These are phyloP conservation scores for Oryza australiensis DNA, from an alignment of 176 grass and related monocot genomes.

Conservation along the genomic window DNA sequence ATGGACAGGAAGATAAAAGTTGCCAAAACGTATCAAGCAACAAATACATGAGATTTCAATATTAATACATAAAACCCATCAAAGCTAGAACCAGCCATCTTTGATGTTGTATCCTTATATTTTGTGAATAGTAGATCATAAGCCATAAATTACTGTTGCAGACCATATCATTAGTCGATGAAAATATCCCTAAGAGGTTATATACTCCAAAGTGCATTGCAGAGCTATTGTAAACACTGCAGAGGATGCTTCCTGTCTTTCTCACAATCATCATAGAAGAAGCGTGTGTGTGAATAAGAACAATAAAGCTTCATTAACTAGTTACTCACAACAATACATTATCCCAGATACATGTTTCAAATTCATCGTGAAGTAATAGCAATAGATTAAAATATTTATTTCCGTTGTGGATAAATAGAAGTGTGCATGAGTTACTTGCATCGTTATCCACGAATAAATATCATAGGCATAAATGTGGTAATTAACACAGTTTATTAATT, in stretches of 20 bases:
- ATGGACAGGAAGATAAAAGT: slow-evolving; percentile 8
- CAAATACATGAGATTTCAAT: slow-evolving; percentile 21
- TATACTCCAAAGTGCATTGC: not conserved
- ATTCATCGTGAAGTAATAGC: not conserved
- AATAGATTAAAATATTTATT: not conserved
- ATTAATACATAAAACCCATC: not conserved
- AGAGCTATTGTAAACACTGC: not conserved
- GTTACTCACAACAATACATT: not conserved
- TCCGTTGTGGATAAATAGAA: not conserved
- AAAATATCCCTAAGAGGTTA: not conserved
- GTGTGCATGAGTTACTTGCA: slow-evolving; percentile 4
- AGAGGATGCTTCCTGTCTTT: not conserved
- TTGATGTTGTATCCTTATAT: not conserved
- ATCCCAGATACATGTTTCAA: slow-evolving; percentile 13
- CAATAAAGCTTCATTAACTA: not conserved
- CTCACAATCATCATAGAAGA: not conserved
- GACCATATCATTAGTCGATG: not conserved
- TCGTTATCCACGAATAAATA: slow-evolving; percentile 11
- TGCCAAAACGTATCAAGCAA: slow-evolving; percentile 15
- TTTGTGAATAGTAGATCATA: not conserved
- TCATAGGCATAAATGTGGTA: not conserved
- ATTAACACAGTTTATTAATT: not conserved
- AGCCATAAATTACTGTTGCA: not conserved
- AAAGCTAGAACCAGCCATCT: not conserved
- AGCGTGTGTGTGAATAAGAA: not conserved